Base-by-base conservation (phyloP, 768 basidiomycete species). In the Agaricus subrufescens region DNA sequence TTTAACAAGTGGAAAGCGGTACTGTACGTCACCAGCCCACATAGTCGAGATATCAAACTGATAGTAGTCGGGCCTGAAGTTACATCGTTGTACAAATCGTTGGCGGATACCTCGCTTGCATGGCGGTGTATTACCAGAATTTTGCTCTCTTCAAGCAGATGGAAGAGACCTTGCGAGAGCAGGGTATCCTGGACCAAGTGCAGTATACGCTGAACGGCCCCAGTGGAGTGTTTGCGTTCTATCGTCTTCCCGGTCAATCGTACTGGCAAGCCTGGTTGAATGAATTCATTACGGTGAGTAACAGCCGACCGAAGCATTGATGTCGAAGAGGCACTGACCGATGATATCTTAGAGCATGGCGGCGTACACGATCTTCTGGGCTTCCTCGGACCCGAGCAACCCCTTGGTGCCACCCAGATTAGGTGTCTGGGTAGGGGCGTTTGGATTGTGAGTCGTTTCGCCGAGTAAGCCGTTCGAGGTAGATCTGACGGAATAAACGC, bases 191-290 rank as follows among this genome's bases (percentile, higher is more conserved):
- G 6, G 45, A 54, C 6, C n/a, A 54, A 30, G 4, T 54, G 4
- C 45, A 46, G 37, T 54, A 27, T 23, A 54, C 53, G 14, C 19
- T 37, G 10, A 15, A 19, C 25, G 53, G 53, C 12, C 53, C 53
- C 25, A 54, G 53, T 23, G 53, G 53, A 8, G 30, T 54, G 7
- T 54, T 54, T 40, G 53, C 53, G 8, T 54, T 54, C 14, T 54
- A 54, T 40, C 37, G 46, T 26, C 53, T 46, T 5, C 53, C 25
- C 19, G 53, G 53, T 3, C 53, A 54, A 38, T 39, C 53, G 27
- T 15, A 37, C 11, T 54, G 53, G 53, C 45, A 46, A 11, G 53
- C 53, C 15, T 54, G 53, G 53, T 19, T 54, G 30, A 54, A 47
- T 38, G 53, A 54, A 26, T 54, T 54, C 12, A 15, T 54, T 23